These are phyloP conservation scores for Cladosporium colombiae DNA, from an alignment of 2,329 filamentous ascomycete species.

Conservation along the genomic window DNA sequence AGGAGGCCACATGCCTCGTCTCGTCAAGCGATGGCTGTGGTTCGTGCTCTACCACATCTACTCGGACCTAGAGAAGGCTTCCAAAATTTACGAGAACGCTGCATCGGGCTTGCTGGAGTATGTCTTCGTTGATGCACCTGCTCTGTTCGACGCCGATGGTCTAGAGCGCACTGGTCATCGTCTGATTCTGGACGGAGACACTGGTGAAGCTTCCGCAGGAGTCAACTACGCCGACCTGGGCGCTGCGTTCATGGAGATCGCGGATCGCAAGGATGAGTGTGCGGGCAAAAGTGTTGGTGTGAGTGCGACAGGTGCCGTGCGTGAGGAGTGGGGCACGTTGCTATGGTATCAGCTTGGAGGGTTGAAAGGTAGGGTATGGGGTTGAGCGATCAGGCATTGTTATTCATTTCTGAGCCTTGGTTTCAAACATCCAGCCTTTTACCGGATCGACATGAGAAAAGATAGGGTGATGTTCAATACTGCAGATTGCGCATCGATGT, in stretches of 20 bases:
- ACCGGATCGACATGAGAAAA: not conserved
- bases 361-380: slow-evolving; percentile 23
- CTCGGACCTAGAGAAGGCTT: slow-evolving; percentile 23
- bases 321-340: slow-evolving; percentile 23
- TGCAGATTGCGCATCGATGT: not conserved
- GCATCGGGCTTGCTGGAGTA: slow-evolving; percentile 21
- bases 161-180: slow-evolving; percentile 23
- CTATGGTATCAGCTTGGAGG: slow-evolving; percentile 21
- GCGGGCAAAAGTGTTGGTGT: slow-evolving; percentile 23
- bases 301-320: slow-evolving; percentile 26
- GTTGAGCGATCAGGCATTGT: slow-evolving; percentile 9
- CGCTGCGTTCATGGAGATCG: slow-evolving; percentile 27
- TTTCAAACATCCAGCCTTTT: not conserved
- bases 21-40: not conserved
- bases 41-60: slow-evolving; percentile 27
- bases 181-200: slow-evolving; percentile 20
- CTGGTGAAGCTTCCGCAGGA: not conserved
- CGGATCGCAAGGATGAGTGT: slow-evolving; percentile 26
- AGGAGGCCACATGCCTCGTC: not conserved
- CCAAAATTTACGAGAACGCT: slow-evolving; percentile 16
- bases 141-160: slow-evolving; percentile 23
- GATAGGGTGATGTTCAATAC: not conserved
- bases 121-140: slow-evolving; percentile 26
- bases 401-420: not conserved
- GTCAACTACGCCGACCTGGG: slow-evolving; percentile 31